Evolutionary conservation across 345 rosid species (phyloP).

Genomic region (Mallotus nudiflorus): DNA sequence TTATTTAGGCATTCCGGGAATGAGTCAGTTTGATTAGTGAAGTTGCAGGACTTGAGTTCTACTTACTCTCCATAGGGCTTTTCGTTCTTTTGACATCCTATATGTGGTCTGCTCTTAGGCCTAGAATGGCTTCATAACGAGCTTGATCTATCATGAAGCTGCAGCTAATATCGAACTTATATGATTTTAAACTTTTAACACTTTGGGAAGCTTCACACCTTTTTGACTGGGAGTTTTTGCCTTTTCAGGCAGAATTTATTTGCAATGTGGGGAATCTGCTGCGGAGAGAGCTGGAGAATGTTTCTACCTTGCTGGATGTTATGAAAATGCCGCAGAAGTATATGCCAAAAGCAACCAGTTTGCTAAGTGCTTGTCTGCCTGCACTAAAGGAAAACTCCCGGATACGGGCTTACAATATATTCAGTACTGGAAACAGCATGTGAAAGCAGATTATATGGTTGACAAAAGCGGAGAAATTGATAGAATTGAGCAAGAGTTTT

Average conservation of each 20-base stretch:
- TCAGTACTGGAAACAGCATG: slow-evolving; percentile 35
- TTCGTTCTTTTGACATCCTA: too few relatives aligned
- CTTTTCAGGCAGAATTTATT: slow-evolving; percentile 37
- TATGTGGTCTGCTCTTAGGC: too few relatives aligned
- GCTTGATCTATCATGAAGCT: too few relatives aligned
- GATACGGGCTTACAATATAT: slow-evolving; percentile 41
- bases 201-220: too few relatives aligned
- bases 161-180: too few relatives aligned
- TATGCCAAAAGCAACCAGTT: slow-evolving; percentile 37
- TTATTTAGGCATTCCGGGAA: not conserved
- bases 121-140: too few relatives aligned
- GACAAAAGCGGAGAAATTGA: slow-evolving; percentile 19
- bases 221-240: not conserved
- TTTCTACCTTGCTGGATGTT: slow-evolving; percentile 35
- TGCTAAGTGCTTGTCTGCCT: slow-evolving; percentile 37
- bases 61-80: too few relatives aligned
- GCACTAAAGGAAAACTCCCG: slow-evolving; percentile 40
- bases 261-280: slow-evolving; percentile 41
- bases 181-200: too few relatives aligned
- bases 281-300: slow-evolving; percentile 48
- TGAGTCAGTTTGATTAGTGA: too few relatives aligned
- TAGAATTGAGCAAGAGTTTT: slow-evolving; percentile 35
- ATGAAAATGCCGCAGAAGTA: slow-evolving; percentile 38
- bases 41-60: too few relatives aligned
- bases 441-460: slow-evolving; percentile 3